Evolutionary conservation across 495 filamentous ascomycete species (phyloP), one percentile per base, ranked within the genome.

Genomic region (Chaetomidium leptoderma): DNA sequence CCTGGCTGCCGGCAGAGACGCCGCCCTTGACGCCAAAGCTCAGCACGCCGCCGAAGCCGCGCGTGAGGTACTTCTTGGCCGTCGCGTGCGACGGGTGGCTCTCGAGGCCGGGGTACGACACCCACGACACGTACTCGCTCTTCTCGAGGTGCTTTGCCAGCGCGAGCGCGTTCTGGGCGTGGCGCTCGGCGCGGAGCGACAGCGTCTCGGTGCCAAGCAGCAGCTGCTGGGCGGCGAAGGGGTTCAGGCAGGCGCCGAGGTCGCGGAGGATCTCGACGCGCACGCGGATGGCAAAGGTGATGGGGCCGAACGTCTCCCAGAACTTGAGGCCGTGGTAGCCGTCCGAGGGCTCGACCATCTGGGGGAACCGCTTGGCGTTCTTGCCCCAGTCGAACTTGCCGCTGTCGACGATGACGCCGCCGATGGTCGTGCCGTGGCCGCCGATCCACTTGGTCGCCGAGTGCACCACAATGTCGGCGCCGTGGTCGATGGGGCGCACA

Each of bases 391-490:
- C 88, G 71, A 98, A 98, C 65, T 92, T 95, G 53, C 93, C 93
- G 53, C 87, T 85, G 76, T 98, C 93, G 46, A 98, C 76, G 14
- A 98, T 81, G 19, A 97, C 81, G 40, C 95, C 93, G 27, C 81
- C 93, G 62, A 98, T 90, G 7, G 95, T 97, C 29, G 95, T 97
- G 42, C 93, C 93, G 71, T 98, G 93, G 33, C 93, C 93, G 37
- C 93, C 93, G 50, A 98, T 97, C 93, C 93, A 98, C 73, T 98
- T 98, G 19, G 93, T 98, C 11, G 93, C 92, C 32, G 87, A 91
- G 77, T 97, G 91, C 10, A 97, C 90, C 44, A 98, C 83, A 55
- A 98, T 96, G 65, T 98, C 93, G 50, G 87, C 89, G 56, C 95
- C 95, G 70, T 95, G 87, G 6, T 95, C 87, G 65, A 98, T 93